phyloP scores from a whole-genome alignment of 2,329 filamentous ascomycete species.

The Cordyceps pruinosa region DNA sequence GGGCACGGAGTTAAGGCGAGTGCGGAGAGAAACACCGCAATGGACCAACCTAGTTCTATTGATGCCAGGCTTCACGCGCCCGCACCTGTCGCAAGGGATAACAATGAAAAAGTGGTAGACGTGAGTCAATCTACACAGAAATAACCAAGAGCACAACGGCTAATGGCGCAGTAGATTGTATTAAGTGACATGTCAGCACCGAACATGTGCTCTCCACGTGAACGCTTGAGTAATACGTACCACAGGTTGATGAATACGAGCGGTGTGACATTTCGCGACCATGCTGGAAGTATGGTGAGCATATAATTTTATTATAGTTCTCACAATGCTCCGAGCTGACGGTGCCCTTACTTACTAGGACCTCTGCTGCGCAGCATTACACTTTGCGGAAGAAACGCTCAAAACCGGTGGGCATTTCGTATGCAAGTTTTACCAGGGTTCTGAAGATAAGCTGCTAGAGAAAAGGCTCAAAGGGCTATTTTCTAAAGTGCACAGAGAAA shows the following conservation, averaged over 20 bases:
- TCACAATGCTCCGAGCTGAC: not conserved
- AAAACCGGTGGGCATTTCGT: slow-evolving; percentile 81
- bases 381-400: slow-evolving; percentile 80
- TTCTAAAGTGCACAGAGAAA: slow-evolving; percentile 72
- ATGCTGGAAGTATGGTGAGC: slow-evolving; percentile 88
- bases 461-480: slow-evolving; percentile 69
- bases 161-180: slow-evolving; percentile 53
- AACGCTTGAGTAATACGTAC: slow-evolving; percentile 91
- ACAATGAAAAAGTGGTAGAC: slow-evolving; percentile 52
- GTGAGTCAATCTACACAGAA: slow-evolving; percentile 30
- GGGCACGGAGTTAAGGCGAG: slow-evolving; percentile 12
- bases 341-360: slow-evolving; percentile 51
- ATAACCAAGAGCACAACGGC: not conserved
- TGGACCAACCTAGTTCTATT: slow-evolving; percentile 51
- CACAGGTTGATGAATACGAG: slow-evolving; percentile 99
- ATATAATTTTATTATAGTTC: not conserved
- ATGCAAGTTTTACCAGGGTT: slow-evolving; percentile 95
- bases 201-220: slow-evolving; percentile 70
- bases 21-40: slow-evolving; percentile 13
- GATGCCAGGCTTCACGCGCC: slow-evolving; percentile 51
- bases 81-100: slow-evolving; percentile 24
- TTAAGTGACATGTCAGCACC: slow-evolving; percentile 98
- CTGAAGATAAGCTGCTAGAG: slow-evolving; percentile 77
- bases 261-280: slow-evolving; percentile 78
- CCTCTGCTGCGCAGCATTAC: slow-evolving; percentile 77